Base-by-base conservation (phyloP, 2,329 filamentous ascomycete genomes). In the Xylariaceae sp. region DNA sequence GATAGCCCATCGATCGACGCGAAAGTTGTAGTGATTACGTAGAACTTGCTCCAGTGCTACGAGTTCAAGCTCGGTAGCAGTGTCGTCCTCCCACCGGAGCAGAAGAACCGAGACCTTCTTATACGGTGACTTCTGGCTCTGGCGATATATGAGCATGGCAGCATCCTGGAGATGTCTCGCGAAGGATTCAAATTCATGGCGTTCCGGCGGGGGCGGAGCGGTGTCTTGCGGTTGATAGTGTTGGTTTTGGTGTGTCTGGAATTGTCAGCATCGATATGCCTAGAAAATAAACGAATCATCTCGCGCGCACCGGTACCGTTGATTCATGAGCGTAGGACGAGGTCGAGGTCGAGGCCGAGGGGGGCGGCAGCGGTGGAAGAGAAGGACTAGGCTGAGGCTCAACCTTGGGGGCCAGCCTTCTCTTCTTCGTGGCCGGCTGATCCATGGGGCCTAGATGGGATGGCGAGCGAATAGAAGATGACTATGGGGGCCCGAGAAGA, bases 141-240 rank as follows among this genome's bases (percentile, higher is more conserved):
- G 84, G 63, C 82, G 79, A 70, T 86, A 83, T 65, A 88, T 86
- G 67, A 86, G 77, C 80, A 86, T 86, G 64, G 85, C 84, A 53
- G 84, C 85, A 78, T 87, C 85, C 70, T 88, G 85, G 50, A 88
- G 78, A 74, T 88, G 85, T 51, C 84, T 80, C 61, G 84, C 85
- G 69, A 87, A 87, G 56, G 82, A 80, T 72, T 87, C 85, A 73
- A 87, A 88, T 67, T 87, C 84, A 73, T 83, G 79, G 65, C 82
- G 79, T 66, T 84, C 79, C 7, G 69, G 68, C 42, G 71, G 66
- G 51, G 70, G 70, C 50, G 69, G 71, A 51, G 68, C 64, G 11
- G 59, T 62, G 34, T 72, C 70, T 58, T 69, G 70, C 9, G 64
- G 64, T 35, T 67, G 70, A 50, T 68, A 72, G 44, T 67, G 67